A percentile compares a stretch with the other conserved stretches of the same genome.
Evolutionary conservation across 1,284 basidiomycete species (phyloP).

Genomic region (Microbotryomycetes sp.): DNA sequence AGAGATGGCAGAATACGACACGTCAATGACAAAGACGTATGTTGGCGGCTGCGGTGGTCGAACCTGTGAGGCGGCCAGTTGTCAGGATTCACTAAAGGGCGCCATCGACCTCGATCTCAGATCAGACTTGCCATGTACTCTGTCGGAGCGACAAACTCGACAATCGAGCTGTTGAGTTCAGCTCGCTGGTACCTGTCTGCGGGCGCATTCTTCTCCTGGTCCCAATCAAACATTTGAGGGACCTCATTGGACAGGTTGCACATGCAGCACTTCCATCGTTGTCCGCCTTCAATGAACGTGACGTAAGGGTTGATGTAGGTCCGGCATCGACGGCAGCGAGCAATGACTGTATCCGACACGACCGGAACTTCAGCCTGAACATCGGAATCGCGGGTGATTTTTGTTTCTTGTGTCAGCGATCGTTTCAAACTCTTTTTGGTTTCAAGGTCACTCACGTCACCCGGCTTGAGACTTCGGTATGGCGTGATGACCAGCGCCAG

Average conservation of each 20-base stretch:
- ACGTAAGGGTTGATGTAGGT: slow-evolving; percentile 99
- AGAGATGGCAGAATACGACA: slow-evolving; percentile 83
- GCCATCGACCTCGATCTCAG: neutral
- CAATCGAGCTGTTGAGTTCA: slow-evolving; percentile 86
- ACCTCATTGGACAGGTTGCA: slow-evolving; percentile 98
- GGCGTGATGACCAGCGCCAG: slow-evolving; percentile 86
- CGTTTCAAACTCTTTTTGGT: neutral
- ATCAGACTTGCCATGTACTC: slow-evolving; percentile 80
- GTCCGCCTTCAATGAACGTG: slow-evolving; percentile 96
- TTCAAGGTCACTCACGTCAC: slow-evolving; percentile 39
- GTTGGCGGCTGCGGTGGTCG: slow-evolving; percentile 95
- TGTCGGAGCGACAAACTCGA: slow-evolving; percentile 95
- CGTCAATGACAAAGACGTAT: slow-evolving; percentile 95
- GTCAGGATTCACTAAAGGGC: neutral
- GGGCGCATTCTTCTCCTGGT: slow-evolving; percentile 84
- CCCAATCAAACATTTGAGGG: slow-evolving; percentile 98
- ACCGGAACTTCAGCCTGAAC: slow-evolving; percentile 66
- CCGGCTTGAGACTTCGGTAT: slow-evolving; percentile 64
- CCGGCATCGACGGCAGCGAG: slow-evolving; percentile 91
- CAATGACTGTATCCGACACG: slow-evolving; percentile 89
- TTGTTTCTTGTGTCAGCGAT: neutral
- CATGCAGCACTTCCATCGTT: slow-evolving; percentile 99
- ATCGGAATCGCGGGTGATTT: neutral
- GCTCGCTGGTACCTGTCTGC: slow-evolving; percentile 90
- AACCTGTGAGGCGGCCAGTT: slow-evolving; percentile 41